Base-by-base conservation (phyloP, 164 flowering plant genomes). In the Vitis amurensis region DNA sequence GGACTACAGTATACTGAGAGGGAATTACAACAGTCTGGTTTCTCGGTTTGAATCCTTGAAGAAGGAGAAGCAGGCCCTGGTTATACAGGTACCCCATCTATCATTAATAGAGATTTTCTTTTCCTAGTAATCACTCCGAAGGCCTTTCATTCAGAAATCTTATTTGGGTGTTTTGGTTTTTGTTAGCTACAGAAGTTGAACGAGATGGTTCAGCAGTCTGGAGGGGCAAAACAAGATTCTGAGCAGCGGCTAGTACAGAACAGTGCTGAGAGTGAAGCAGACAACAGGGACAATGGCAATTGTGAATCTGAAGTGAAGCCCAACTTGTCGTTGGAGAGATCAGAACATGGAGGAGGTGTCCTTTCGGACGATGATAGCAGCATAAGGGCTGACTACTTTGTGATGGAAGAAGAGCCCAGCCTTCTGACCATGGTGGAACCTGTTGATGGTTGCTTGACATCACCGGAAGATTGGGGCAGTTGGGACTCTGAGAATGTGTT, bases 111-210 rank as follows among this genome's bases (percentile, higher is more conserved):
- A 49, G 17, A 4, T 8, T 1, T 49, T 53, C 37, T 0, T 47
- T 44, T 47, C 9, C 19, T 58, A 37, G 44, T 3, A 6, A 37
- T 37, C 44, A 37, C 44, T 37, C 44, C 7, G 7, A 37, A 37
- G 44, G 44, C 7, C 44, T 37, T 37, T 37, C 44, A 37, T 37
- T 37, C 44, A 37, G 44, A 30, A 44, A 50, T 12, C 19, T 73
- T 48, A 27, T 63, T 14, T 29, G n/a, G 29, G 56, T 37, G 9
- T 29, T 64, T 44, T 61, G 62, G n/a, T 59, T n/a, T 52, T 52
- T 59, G 49, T 52, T 84, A 86, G 89, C 63, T 84, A 69, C 79
- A 84, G 76, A 77, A 77, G 65, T 69, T 80, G 60, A 77, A 81
- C 11, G 77, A 74, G 9, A 27, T 68, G 65, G 47, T 70, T 47